phyloP scores from a whole-genome alignment of 2,329 filamentous ascomycete species.

The Sclerotinia borealis region DNA sequence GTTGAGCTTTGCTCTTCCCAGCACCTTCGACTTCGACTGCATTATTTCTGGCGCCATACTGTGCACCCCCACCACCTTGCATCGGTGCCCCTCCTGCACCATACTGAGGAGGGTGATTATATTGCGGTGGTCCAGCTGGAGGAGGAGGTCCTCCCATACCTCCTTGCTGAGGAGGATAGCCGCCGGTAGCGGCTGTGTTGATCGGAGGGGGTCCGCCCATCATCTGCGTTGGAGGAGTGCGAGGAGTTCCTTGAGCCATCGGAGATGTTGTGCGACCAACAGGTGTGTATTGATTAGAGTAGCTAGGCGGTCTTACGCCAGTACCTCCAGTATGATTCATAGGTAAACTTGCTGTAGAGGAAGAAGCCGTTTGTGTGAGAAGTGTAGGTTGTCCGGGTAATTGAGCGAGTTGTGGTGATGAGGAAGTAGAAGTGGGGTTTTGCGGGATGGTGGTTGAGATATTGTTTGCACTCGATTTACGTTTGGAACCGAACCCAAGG shows the following conservation, averaged over 20 bases:
- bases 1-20: constrained; percentile 86
- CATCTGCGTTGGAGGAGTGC: constrained; percentile 32
- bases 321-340: constrained; percentile 57
- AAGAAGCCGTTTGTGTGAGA: constrained; percentile 37
- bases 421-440: constrained; percentile 28
- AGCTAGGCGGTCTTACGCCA: constrained; percentile 58
- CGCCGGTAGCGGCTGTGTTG: constrained; percentile 54
- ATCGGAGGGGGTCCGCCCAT: constrained; percentile 59
- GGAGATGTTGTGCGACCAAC: constrained; percentile 45
- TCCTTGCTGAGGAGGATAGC: constrained; percentile 49
- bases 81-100: constrained; percentile 23
- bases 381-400: constrained; percentile 23
- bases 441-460: constrained; percentile 33
- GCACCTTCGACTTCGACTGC: constrained; percentile 77
- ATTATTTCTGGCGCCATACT: constrained; percentile 35
- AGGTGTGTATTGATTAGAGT: constrained; percentile 51
- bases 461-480: constrained; percentile 61
- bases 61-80: constrained; percentile 24
- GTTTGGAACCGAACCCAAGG: constrained; percentile 71
- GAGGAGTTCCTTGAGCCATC: constrained; percentile 28
- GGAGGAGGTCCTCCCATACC: constrained; percentile 34
- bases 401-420: constrained; percentile 24
- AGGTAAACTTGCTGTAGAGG: constrained; percentile 46
- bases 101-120: constrained; percentile 31
- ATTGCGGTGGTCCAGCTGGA: constrained; percentile 30